Conservation (phyloP, 306 rosid genomes). For the Nissolia schottii region DNA sequence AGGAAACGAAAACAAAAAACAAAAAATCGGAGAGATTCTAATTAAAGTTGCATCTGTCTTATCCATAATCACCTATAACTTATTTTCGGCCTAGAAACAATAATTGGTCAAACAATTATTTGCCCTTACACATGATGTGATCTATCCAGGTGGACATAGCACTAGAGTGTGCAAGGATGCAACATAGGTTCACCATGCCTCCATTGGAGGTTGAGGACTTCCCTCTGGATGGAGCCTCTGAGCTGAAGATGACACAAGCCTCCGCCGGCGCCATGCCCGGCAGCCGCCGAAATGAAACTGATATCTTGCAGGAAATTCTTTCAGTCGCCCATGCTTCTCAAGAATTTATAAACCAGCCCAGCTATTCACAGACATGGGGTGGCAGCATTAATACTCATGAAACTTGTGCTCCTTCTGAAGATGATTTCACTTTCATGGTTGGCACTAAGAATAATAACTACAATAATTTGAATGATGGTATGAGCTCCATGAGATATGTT, state of each 20-base stretch:
- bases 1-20: too few relatives aligned
- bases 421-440: conserved; percentile 67
- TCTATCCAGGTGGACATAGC: conserved; percentile 78
- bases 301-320: conserved; percentile 81
- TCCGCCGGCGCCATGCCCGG: conserved; percentile 16
- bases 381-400: conserved; percentile 31
- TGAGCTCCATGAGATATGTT: conserved; percentile 34
- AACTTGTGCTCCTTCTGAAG: conserved; percentile 29
- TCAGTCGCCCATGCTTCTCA: conserved; percentile 81
- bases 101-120: too few relatives aligned
- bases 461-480: conserved; percentile 28
- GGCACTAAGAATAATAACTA: conserved; percentile 36
- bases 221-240: conserved; percentile 48
- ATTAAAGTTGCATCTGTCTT: too few relatives aligned
- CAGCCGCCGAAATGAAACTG: conserved; percentile 37
- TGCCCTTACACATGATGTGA: background rate
- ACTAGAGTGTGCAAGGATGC: conserved; percentile 88
- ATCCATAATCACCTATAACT: too few relatives aligned
- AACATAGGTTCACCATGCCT: conserved; percentile 69
- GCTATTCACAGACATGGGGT: conserved; percentile 32
- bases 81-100: too few relatives aligned
- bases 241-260: conserved; percentile 44
- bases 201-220: conserved; percentile 73
- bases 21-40: too few relatives aligned
- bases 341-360: conserved; percentile 50